Percentiles rank a stretch among this genome's conserved stretches.
These are phyloP conservation scores for Suillus clintonianus DNA, from an alignment of 768 basidiomycete genomes.

Conservation along the genomic window DNA sequence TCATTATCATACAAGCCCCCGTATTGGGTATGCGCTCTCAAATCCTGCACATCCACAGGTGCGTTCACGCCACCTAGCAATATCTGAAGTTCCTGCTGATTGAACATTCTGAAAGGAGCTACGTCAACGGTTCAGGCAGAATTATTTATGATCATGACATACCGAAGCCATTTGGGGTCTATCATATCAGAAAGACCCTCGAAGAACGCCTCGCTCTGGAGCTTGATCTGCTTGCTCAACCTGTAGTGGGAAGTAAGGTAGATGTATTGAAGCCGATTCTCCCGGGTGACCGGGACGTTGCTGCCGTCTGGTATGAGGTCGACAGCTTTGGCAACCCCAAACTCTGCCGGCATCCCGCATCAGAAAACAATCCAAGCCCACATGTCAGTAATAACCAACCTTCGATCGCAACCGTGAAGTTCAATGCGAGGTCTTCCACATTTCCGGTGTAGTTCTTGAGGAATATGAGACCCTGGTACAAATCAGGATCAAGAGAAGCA, in stretches of 20 bases:
- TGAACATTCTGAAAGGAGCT: slow-evolving; percentile 76
- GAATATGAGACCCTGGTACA: slow-evolving; percentile 90
- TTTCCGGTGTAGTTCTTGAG: slow-evolving; percentile 90
- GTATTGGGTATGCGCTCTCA: slow-evolving; percentile 75
- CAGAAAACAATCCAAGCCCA: not conserved
- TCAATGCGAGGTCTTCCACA: slow-evolving; percentile 85
- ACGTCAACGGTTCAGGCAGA: slow-evolving; percentile 9
- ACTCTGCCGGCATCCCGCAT: slow-evolving; percentile 51
- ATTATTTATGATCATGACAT: slow-evolving; percentile 9
- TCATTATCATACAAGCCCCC: slow-evolving; percentile 76
- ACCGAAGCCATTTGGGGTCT: slow-evolving; percentile 86
- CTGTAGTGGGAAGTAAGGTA: slow-evolving; percentile 87
- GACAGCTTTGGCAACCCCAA: slow-evolving; percentile 73
- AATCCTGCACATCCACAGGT: slow-evolving; percentile 81
- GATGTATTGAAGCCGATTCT: slow-evolving; percentile 90
- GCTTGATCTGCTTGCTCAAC: slow-evolving; percentile 84
- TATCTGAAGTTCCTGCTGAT: slow-evolving; percentile 93
- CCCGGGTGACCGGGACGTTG: slow-evolving; percentile 81
- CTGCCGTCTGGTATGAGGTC: slow-evolving; percentile 83
- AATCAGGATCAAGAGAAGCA: slow-evolving; percentile 84
- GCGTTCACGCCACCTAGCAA: slow-evolving; percentile 87
- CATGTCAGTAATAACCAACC: slow-evolving; percentile 47
- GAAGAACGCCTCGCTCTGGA: slow-evolving; percentile 85
- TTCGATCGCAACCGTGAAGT: slow-evolving; percentile 86
- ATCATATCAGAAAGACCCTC: slow-evolving; percentile 92